phyloP scores from a whole-genome alignment of 768 basidiomycete genomes.

The Suillus weaverae region DNA sequence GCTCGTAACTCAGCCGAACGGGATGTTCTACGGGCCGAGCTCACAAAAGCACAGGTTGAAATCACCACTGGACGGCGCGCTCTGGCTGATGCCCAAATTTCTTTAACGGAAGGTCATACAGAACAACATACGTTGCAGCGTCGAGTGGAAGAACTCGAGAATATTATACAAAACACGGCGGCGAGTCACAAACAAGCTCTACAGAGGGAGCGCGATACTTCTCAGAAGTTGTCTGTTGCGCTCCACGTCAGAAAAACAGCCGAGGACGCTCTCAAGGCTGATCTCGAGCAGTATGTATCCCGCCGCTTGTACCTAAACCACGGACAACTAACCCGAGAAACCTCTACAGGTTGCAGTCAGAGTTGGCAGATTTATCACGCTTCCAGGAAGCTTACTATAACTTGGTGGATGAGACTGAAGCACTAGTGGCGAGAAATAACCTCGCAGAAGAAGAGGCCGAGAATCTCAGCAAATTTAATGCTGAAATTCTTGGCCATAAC shows the following conservation, averaged over 20 bases:
- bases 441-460: slow-evolving; percentile 80
- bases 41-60: slow-evolving; percentile 43
- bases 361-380: slow-evolving; percentile 58
- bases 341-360: slow-evolving; percentile 40
- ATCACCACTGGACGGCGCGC: slow-evolving; percentile 23
- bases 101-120: slow-evolving; percentile 15
- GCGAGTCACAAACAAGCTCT: slow-evolving; percentile 37
- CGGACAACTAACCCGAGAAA: slow-evolving; percentile 22
- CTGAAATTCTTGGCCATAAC: slow-evolving; percentile 79
- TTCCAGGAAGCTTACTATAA: slow-evolving; percentile 73
- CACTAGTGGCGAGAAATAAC: slow-evolving; percentile 66
- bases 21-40: slow-evolving; percentile 41
- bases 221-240: slow-evolving; percentile 48
- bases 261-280: slow-evolving; percentile 66
- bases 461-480: slow-evolving; percentile 77
- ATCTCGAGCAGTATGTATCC: slow-evolving; percentile 62
- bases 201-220: slow-evolving; percentile 47
- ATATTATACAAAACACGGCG: slow-evolving; percentile 31
- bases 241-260: slow-evolving; percentile 59
- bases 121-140: slow-evolving; percentile 28
- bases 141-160: slow-evolving; percentile 26
- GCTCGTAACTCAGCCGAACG: slow-evolving; percentile 40
- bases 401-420: slow-evolving; percentile 61
- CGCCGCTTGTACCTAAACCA: slow-evolving; percentile 23
- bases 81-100: slow-evolving; percentile 24